phyloP scores from a whole-genome alignment of 768 basidiomycete species.

The Mycena metata region DNA sequence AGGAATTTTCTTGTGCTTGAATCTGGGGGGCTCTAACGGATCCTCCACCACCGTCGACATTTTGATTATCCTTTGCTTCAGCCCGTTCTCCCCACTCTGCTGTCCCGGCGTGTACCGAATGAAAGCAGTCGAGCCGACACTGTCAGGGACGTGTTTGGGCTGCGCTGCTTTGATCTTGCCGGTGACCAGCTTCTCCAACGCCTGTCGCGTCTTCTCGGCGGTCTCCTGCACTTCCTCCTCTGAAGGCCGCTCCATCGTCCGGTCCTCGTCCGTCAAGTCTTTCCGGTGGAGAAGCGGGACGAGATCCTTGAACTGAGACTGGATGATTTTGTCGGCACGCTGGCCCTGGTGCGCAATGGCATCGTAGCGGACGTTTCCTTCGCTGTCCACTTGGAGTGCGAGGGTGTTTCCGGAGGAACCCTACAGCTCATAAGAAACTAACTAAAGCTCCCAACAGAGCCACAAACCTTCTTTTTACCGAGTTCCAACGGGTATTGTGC shows the following conservation, averaged over 20 bases:
- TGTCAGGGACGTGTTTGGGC: slow-evolving; percentile 93
- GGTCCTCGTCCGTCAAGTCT: slow-evolving; percentile 82
- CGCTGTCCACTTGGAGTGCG: slow-evolving; percentile 95
- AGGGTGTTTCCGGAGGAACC: slow-evolving; percentile 94
- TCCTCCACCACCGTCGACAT: slow-evolving; percentile 99
- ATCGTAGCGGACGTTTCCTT: slow-evolving; percentile 97
- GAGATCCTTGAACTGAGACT: slow-evolving; percentile 98
- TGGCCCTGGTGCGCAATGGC: slow-evolving; percentile 97
- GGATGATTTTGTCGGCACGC: slow-evolving; percentile 85
- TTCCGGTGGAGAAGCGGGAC: slow-evolving; percentile 92
- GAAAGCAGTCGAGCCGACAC: slow-evolving; percentile 86
- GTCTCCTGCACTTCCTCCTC: slow-evolving; percentile 95
- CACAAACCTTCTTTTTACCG: slow-evolving; percentile 91
- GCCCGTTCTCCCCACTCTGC: slow-evolving; percentile 73
- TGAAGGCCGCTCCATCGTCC: slow-evolving; percentile 90
- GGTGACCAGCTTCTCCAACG: slow-evolving; percentile 93
- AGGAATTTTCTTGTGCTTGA: slow-evolving; percentile 99
- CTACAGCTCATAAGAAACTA: slow-evolving; percentile 53
- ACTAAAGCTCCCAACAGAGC: no score
- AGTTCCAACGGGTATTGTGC: slow-evolving; percentile 98
- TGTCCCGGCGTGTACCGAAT: slow-evolving; percentile 98
- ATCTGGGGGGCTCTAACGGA: slow-evolving; percentile 95
- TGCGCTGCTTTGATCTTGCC: slow-evolving; percentile 99
- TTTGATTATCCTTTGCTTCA: slow-evolving; percentile 98
- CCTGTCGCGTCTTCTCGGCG: slow-evolving; percentile 89